These are phyloP conservation scores for Allantophomopsis lycopodina DNA, from an alignment of 2,329 filamentous ascomycete species.

Conservation along the genomic window DNA sequence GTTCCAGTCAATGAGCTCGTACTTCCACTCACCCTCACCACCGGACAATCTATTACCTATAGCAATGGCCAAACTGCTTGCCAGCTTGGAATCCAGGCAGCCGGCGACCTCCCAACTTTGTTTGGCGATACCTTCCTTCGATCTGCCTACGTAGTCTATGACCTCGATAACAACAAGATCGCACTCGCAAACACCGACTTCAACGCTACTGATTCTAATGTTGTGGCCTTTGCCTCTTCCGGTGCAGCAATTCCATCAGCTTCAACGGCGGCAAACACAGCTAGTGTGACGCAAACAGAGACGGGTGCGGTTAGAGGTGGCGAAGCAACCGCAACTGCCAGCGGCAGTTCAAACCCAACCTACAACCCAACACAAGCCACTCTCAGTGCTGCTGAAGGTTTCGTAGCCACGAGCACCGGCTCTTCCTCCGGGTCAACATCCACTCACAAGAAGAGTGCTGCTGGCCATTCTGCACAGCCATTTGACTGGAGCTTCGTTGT, in stretches of 20 bases:
- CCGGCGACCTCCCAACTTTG: conserved; percentile 14
- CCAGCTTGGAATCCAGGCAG: conserved; percentile 37
- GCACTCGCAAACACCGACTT: conserved; percentile 34
- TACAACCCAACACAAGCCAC: conserved; percentile 13
- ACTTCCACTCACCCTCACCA: conserved; percentile 15
- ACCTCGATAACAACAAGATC: conserved; percentile 34
- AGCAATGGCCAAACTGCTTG: conserved; percentile 24
- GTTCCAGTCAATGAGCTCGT: conserved; percentile 33
- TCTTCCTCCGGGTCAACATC: conserved; percentile 3
- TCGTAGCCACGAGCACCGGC: conserved; percentile 4
- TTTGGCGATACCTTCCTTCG: conserved; percentile 40
- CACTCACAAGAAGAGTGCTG: conserved; percentile 12
- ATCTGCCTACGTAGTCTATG: conserved; percentile 39
- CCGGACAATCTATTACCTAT: conserved; percentile 18
- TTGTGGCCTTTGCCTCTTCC: conserved; percentile 5
- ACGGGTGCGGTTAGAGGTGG: conserved; percentile 2
- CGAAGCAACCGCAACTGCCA: neutral
- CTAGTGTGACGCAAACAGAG: conserved; percentile 1
- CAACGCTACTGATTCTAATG: conserved; percentile 17
- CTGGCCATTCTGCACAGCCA: conserved; percentile 8
- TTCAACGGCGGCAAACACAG: neutral
- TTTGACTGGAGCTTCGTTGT: conserved; percentile 13
- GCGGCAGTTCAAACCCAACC: conserved; percentile 4
- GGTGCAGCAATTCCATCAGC: neutral
- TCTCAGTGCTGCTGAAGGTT: conserved; percentile 14